Percentiles rank a stretch among this genome's conserved stretches.
phyloP scores from a whole-genome alignment of 371 early-diverging fungal species.

The Coemansia sp. region DNA sequence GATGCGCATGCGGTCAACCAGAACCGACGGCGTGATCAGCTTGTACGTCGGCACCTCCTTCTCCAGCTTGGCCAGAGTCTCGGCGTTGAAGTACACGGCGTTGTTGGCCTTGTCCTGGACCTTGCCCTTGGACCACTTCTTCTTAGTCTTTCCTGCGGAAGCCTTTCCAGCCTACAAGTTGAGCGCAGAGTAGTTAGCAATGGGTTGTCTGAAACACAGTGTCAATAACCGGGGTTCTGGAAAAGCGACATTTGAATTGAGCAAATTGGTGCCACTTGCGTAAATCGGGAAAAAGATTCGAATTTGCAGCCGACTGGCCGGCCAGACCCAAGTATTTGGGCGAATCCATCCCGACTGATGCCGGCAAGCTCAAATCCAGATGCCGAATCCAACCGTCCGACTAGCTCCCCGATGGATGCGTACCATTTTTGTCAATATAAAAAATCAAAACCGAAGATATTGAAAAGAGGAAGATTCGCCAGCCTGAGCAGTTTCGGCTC shows the following conservation, averaged over 20 bases:
- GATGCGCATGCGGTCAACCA: conserved; percentile 97
- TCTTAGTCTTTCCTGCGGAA: conserved; percentile 49
- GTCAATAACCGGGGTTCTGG: background rate
- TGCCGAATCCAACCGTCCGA: background rate
- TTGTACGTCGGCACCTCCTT: conserved; percentile 99
- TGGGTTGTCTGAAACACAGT: background rate
- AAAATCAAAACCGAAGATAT: conserved; percentile 1
- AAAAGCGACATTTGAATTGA: background rate
- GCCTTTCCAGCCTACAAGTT: conserved; percentile 36
- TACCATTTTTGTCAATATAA: conserved; percentile 20
- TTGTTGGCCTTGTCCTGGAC: conserved; percentile 97
- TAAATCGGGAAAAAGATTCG: background rate
- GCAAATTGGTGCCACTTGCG: background rate
- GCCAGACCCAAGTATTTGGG: too few species aligned
- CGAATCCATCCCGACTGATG: conserved; percentile 2
- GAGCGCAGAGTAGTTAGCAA: background rate
- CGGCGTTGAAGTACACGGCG: conserved; percentile 89
- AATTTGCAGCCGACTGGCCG: too few species aligned
- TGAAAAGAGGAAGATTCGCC: conserved; percentile 18
- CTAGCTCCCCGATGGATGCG: conserved; percentile 7
- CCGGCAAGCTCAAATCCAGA: conserved; percentile 7
- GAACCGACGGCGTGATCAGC: conserved; percentile 94
- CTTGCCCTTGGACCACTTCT: conserved; percentile 97
- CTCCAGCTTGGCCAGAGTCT: conserved; percentile 89
- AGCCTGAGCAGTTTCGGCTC: too few species aligned